Conservation (phyloP, 2,329 filamentous ascomycete species). For the Helicocarpus griseus region DNA sequence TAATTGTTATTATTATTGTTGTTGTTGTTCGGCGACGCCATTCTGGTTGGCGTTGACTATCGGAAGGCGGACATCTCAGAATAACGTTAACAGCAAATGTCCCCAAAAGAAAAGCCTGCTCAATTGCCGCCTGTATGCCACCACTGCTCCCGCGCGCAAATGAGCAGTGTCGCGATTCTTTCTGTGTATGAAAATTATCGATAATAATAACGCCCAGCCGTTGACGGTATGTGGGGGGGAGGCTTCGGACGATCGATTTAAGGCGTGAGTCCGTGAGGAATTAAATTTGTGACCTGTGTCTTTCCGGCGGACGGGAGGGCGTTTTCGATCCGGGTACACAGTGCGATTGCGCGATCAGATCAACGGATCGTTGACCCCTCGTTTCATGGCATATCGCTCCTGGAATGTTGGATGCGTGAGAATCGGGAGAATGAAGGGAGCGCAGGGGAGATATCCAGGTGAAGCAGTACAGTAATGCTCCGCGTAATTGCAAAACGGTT, state of each 20-base stretch:
- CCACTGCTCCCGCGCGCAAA: not conserved
- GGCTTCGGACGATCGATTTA: not conserved
- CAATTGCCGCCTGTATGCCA: not conserved
- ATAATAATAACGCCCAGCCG: not conserved
- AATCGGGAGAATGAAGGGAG: not conserved
- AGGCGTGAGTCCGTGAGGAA: not conserved
- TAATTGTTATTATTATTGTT: conserved; percentile 11
- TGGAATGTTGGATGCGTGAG: not conserved
- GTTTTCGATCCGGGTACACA: not conserved
- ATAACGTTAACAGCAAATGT: not conserved
- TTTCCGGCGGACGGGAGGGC: not conserved
- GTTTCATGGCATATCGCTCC: not conserved
- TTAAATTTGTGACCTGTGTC: not conserved
- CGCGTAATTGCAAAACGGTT: not conserved
- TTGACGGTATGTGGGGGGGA: not conserved
- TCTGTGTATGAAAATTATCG: not conserved
- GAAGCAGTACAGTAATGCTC: too few relatives aligned
- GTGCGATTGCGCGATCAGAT: not conserved
- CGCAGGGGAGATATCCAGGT: too few relatives aligned
- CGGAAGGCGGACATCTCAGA: conserved; percentile 27
- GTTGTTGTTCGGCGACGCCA: conserved; percentile 26
- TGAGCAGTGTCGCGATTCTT: not conserved
- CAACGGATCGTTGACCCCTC: not conserved
- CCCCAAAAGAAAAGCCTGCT: not conserved
- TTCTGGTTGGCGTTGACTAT: conserved; percentile 29